These are phyloP conservation scores for Metarhizium humberi DNA, from an alignment of 2,329 filamentous ascomycete genomes.

Conservation along the genomic window DNA sequence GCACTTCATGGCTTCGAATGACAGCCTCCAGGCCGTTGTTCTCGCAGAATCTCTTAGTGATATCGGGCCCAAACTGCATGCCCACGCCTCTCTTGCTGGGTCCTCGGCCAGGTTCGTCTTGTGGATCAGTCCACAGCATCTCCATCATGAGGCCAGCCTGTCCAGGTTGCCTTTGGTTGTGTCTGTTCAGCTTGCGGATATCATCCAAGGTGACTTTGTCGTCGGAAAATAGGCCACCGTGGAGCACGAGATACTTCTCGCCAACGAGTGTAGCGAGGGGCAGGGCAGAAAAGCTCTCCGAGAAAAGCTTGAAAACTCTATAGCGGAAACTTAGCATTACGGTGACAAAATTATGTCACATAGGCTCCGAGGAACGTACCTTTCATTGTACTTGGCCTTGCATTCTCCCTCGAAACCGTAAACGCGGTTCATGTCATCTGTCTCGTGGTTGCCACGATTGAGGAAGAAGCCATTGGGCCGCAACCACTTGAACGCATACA, in stretches of 20 bases:
- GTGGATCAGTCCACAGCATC: constrained; percentile 98
- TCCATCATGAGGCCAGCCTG: constrained; percentile 99
- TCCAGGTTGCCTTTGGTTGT: constrained; percentile 85
- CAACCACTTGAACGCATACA: constrained; percentile 97
- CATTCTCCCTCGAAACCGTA: constrained; percentile 99
- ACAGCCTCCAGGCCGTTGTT: constrained; percentile 90
- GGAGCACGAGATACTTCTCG: constrained; percentile 81
- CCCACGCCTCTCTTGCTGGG: constrained; percentile 96
- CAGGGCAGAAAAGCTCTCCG: constrained; percentile 91
- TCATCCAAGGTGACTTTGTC: constrained; percentile 89
- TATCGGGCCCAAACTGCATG: constrained; percentile 91
- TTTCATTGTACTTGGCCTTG: constrained; percentile 95
- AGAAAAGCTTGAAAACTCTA: constrained; percentile 91
- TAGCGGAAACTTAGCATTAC: constrained; percentile 14
- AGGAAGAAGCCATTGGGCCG: constrained; percentile 83
- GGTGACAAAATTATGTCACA: background rate
- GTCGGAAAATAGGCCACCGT: constrained; percentile 92
- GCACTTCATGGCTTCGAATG: constrained; percentile 93
- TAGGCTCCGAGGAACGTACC: constrained; percentile 16
- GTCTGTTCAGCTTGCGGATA: constrained; percentile 84
- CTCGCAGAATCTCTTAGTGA: constrained; percentile 94
- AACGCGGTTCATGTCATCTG: constrained; percentile 97
- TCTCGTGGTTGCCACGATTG: constrained; percentile 97
- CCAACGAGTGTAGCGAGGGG: constrained; percentile 89
- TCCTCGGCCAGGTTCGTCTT: constrained; percentile 73